Conservation (phyloP, 2,329 filamentous ascomycete species). For the Monilinia polystroma region DNA sequence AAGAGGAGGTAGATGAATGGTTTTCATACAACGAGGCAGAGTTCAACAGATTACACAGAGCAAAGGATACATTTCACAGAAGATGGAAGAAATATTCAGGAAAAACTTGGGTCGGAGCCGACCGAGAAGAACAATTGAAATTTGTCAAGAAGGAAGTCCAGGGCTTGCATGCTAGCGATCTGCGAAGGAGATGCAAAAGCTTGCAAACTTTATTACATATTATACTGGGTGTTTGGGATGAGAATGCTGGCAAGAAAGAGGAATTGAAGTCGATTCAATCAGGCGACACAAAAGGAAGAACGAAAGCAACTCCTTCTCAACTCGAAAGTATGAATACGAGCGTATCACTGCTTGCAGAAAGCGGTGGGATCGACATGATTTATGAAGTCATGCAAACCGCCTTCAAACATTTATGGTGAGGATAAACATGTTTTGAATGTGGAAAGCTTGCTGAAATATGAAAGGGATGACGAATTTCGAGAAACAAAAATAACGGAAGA, state of each 20-base stretch:
- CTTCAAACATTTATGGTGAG: conserved; percentile 41
- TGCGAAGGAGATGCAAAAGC: conserved; percentile 51
- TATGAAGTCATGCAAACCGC: conserved; percentile 39
- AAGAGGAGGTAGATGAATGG: conserved; percentile 95
- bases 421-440: background rate
- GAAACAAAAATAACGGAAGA: conserved; percentile 37
- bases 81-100: conserved; percentile 62
- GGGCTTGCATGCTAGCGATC: conserved; percentile 47
- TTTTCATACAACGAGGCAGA: conserved; percentile 90
- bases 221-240: conserved; percentile 67
- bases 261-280: conserved; percentile 40
- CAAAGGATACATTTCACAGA: conserved; percentile 73
- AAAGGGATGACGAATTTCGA: conserved; percentile 41
- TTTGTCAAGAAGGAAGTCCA: conserved; percentile 59
- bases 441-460: conserved; percentile 21
- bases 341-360: conserved; percentile 51
- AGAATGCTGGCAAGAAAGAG: conserved; percentile 55
- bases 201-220: conserved; percentile 61
- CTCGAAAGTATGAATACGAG: conserved; percentile 59
- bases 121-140: conserved; percentile 52
- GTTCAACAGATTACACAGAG: conserved; percentile 72
- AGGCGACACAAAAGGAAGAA: conserved; percentile 48
- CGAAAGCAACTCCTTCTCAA: conserved; percentile 54
- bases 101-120: conserved; percentile 65
- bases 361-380: conserved; percentile 42